These are phyloP conservation scores for Trametes punicea DNA, from an alignment of 768 basidiomycete species.

Conservation along the genomic window DNA sequence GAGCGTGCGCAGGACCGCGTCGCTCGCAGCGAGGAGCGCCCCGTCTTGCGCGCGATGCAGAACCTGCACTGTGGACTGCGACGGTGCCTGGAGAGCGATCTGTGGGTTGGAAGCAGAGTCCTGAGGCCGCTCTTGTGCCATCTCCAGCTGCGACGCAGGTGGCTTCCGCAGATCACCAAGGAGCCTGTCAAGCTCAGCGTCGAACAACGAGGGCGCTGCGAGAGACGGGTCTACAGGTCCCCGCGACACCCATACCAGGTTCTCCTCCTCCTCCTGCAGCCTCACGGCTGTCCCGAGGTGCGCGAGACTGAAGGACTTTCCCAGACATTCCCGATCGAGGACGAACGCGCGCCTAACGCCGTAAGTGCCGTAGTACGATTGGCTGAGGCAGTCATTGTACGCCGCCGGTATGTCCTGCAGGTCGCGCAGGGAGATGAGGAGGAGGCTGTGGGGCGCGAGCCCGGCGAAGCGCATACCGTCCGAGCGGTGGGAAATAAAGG, in stretches of 20 bases:
- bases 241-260: constrained; percentile 61
- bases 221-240: constrained; percentile 44
- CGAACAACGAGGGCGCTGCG: constrained; percentile 25
- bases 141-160: too few species aligned
- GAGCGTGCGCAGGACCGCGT: constrained; percentile 32
- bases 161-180: background rate
- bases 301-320: constrained; percentile 23
- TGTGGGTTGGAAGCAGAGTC: background rate
- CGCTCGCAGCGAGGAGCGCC: constrained; percentile 43
- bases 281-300: constrained; percentile 28
- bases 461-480: constrained; percentile 1
- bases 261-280: constrained; percentile 23
- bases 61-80: constrained; percentile 15
- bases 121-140: too few species aligned
- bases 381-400: constrained; percentile 42
- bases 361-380: constrained; percentile 54
- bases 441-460: constrained; percentile 18
- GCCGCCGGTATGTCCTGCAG: constrained; percentile 27
- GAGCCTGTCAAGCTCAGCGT: constrained; percentile 9
- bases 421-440: constrained; percentile 45
- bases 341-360: constrained; percentile 50
- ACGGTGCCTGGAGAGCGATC: background rate
- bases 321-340: constrained; percentile 38
- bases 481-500: background rate
- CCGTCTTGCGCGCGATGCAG: constrained; percentile 41